A percentile compares a stretch with the other conserved stretches of the same genome.
Evolutionary conservation across 108 stramenopile genomes (phyloP).

Genomic region (Nitzschia palea): DNA sequence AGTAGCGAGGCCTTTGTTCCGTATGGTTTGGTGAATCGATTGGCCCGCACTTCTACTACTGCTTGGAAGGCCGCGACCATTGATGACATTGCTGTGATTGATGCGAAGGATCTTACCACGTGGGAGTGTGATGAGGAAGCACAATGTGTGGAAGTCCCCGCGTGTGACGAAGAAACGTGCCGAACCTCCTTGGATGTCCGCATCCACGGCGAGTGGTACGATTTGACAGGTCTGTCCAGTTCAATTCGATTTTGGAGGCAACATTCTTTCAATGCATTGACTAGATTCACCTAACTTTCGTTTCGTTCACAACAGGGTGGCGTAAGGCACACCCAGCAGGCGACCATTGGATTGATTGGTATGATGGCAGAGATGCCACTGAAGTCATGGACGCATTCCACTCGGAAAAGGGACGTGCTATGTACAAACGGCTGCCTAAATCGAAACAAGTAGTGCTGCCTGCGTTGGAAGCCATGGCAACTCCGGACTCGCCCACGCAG

Average conservation of each 20-base stretch:
- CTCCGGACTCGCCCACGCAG: conserved; percentile 60
- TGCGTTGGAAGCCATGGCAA: conserved; percentile 44
- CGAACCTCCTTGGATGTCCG: conserved; percentile 78
- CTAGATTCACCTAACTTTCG: no score
- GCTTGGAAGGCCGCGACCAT: neutral
- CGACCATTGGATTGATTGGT: conserved; percentile 92
- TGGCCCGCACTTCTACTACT: no score
- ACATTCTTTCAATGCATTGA: neutral
- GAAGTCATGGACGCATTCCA: conserved; percentile 96
- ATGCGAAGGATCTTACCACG: neutral
- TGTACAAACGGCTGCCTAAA: conserved; percentile 80
- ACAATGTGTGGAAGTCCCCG: conserved; percentile 63
- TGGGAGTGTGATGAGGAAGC: conserved; percentile 81
- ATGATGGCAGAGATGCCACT: conserved; percentile 91
- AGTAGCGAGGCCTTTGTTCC: neutral
- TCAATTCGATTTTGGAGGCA: neutral
- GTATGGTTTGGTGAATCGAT: neutral
- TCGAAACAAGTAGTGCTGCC: conserved; percentile 27
- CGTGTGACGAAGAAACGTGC: conserved; percentile 59
- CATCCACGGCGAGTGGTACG: conserved; percentile 88
- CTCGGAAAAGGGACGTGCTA: conserved; percentile 67
- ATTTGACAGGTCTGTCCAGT: conserved; percentile 70
- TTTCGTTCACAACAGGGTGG: conserved; percentile 64
- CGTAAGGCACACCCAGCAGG: conserved; percentile 91
- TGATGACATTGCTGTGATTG: neutral